A percentile compares a stretch with the other conserved stretches of the same genome.
Evolutionary conservation across 257 asterid genomes (phyloP).

Genomic region (Fraxinus anomala): DNA sequence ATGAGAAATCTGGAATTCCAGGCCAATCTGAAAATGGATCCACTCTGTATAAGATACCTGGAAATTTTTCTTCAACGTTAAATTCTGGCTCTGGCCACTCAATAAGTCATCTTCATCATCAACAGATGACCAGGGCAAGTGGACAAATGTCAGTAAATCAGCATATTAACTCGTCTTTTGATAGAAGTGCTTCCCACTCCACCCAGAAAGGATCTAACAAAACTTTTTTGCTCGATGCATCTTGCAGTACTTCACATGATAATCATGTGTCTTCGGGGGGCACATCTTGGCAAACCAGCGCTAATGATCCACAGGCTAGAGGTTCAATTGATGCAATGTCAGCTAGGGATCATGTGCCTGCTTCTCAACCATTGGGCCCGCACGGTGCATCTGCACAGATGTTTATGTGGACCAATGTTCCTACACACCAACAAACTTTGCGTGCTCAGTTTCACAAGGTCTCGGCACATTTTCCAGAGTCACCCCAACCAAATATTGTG

Average conservation of each 20-base stretch:
- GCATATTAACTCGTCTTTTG: slow-evolving; percentile 38
- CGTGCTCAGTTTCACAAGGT: slow-evolving; percentile 40
- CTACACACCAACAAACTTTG: slow-evolving; percentile 42
- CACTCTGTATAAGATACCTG: slow-evolving; percentile 39
- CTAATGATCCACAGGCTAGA: slow-evolving; percentile 40
- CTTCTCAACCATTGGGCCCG: slow-evolving; percentile 43
- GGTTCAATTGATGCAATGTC: slow-evolving; percentile 41
- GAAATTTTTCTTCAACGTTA: slow-evolving; percentile 46
- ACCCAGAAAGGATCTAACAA: slow-evolving; percentile 47
- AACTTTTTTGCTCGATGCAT: slow-evolving; percentile 45
- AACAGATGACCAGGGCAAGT: slow-evolving; percentile 45
- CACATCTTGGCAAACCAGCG: slow-evolving; percentile 33
- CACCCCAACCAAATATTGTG: slow-evolving; percentile 48
- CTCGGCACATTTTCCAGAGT: slow-evolving; percentile 40
- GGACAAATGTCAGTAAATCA: slow-evolving; percentile 47
- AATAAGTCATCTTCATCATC: slow-evolving; percentile 53
- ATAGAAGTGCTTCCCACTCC: slow-evolving; percentile 34
- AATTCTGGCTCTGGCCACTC: slow-evolving; percentile 49
- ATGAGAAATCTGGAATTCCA: slow-evolving; percentile 41
- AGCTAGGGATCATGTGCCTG: slow-evolving; percentile 33
- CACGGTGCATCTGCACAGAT: slow-evolving; percentile 37
- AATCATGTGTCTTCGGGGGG: slow-evolving; percentile 36
- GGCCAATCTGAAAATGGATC: slow-evolving; percentile 41
- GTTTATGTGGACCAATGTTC: slow-evolving; percentile 45
- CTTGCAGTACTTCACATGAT: slow-evolving; percentile 35